phyloP scores from a whole-genome alignment of 2,329 filamentous ascomycete genomes.

The Ampelomyces quisqualis region DNA sequence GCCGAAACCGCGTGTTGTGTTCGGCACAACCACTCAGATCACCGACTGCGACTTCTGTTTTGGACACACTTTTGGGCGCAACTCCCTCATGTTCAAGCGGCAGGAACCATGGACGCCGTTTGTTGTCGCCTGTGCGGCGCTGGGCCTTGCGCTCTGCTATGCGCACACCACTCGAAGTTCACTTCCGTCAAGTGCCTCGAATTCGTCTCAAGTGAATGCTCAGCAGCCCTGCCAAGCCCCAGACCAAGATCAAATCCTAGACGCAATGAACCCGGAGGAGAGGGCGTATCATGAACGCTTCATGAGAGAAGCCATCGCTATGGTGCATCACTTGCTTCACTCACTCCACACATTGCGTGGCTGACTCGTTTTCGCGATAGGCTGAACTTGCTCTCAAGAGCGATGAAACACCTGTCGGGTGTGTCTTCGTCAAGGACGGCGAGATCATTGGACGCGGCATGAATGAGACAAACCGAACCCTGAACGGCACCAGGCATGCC shows the following conservation, averaged over 20 bases:
- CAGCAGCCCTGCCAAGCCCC: slow-evolving; percentile 30
- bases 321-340: slow-evolving; percentile 59
- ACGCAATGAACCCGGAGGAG: slow-evolving; percentile 40
- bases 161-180: slow-evolving; percentile 15
- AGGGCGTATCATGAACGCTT: slow-evolving; percentile 60
- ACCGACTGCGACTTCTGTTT: slow-evolving; percentile 25
- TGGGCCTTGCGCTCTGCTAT: slow-evolving; percentile 25
- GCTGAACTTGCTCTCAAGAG: slow-evolving; percentile 76
- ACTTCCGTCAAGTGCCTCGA: slow-evolving; percentile 9
- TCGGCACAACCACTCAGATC: slow-evolving; percentile 16
- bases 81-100: slow-evolving; percentile 23
- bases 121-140: slow-evolving; percentile 20
- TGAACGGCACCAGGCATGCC: slow-evolving; percentile 80
- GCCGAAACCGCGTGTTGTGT: slow-evolving; percentile 27
- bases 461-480: slow-evolving; percentile 76
- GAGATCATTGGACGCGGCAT: slow-evolving; percentile 84
- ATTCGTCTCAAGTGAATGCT: slow-evolving; percentile 8
- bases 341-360: background rate
- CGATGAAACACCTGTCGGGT: slow-evolving; percentile 95
- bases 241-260: slow-evolving; percentile 25
- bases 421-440: slow-evolving; percentile 81
- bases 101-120: slow-evolving; percentile 26
- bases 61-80: slow-evolving; percentile 19
- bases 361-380: slow-evolving; percentile 50
- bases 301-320: slow-evolving; percentile 82